A percentile compares a stretch with the other conserved stretches of the same genome.
These are phyloP conservation scores for Cryptosporidium andersoni DNA, from an alignment of 169 alveolate genomes.

Conservation along the genomic window DNA sequence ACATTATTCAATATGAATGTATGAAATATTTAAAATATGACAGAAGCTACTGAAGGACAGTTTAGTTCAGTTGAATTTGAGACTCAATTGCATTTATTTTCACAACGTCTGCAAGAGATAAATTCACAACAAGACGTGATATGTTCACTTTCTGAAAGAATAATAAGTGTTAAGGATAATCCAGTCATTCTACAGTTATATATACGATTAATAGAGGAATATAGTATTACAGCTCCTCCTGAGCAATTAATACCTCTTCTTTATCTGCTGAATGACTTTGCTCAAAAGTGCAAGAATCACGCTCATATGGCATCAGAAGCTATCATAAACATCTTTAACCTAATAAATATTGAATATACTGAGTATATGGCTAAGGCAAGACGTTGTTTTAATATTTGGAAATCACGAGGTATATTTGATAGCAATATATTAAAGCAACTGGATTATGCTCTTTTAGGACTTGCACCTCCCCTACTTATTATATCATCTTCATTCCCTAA, in stretches of 20 bases:
- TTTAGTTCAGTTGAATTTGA: slow-evolving; percentile 66
- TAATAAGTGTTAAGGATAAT: slow-evolving; percentile 40
- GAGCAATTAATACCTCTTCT: slow-evolving; percentile 63
- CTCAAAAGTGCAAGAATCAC: slow-evolving; percentile 61
- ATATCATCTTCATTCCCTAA: slow-evolving; percentile 1
- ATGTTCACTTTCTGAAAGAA: slow-evolving; percentile 53
- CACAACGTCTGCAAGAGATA: slow-evolving; percentile 18
- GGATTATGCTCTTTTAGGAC: slow-evolving; percentile 50
- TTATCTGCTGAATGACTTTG: slow-evolving; percentile 52
- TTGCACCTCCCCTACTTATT: slow-evolving; percentile 52
- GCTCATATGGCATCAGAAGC: slow-evolving; percentile 65
- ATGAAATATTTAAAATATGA: too few species aligned
- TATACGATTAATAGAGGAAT: slow-evolving; percentile 62
- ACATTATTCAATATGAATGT: too few species aligned
- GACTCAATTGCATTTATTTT: slow-evolving; percentile 16
- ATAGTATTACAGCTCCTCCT: slow-evolving; percentile 68
- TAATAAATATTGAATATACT: slow-evolving; percentile 36
- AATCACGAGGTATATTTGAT: slow-evolving; percentile 57
- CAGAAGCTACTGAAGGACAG: not conserved
- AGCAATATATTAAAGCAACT: slow-evolving; percentile 23
- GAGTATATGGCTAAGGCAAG: slow-evolving; percentile 72
- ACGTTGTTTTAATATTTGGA: slow-evolving; percentile 66
- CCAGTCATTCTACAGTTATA: slow-evolving; percentile 52
- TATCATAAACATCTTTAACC: slow-evolving; percentile 43
- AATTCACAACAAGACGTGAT: slow-evolving; percentile 65